Base-by-base conservation (phyloP, 2,329 filamentous ascomycete species). In the Alternaria arbusti region DNA sequence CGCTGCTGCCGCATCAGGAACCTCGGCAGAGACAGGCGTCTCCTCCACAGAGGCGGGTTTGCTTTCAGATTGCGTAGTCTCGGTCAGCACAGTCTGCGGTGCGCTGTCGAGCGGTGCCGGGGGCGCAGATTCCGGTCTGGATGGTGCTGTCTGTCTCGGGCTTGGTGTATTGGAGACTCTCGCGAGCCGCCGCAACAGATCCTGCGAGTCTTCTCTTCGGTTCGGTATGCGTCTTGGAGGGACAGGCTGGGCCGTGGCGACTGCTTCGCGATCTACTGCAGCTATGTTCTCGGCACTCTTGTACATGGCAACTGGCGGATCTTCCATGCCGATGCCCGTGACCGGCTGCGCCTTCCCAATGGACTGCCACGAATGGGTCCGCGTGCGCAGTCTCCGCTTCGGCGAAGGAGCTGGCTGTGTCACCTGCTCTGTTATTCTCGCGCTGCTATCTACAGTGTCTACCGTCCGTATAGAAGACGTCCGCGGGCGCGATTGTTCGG, bases 91-190 rank as follows among this genome's bases (percentile, higher is more conserved):
- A 7, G 57, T 67, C 23, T 70, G 64, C 15, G 66, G 70, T 5
- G 70, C 67, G 54, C 54, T 69, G 28, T 61, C 61, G 15, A 59
- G 47, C 57, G 68, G 67, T 26, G 49, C 66, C 5, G 63, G 36
- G n/a, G 70, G 67, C 51, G 71, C 64, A n/a, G 70, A 69, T 32
- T 71, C 70, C 11, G 74, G 70, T 49, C 73, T 69, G 17, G 68
- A 57, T 12, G 70, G 44, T 26, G 62, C 54, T 26, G 52, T 52
- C 54, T 76, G 77, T 22, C 69, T 76, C 32, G 83, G 82, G 64
- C 81, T 84, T 5, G 84, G 83, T 30, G 82, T 85, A 60, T 82
- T 85, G 7, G 82, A 81, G 3, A 78, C 82, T 65, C 82, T 76
- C 2, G 84, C 82, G 10, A 86, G 75, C 59, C 80, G 78, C 65